A percentile compares a stretch with the other conserved stretches of the same genome.
Evolutionary conservation across 495 filamentous ascomycete genomes (phyloP).

Genomic region (Neurospora sp.): DNA sequence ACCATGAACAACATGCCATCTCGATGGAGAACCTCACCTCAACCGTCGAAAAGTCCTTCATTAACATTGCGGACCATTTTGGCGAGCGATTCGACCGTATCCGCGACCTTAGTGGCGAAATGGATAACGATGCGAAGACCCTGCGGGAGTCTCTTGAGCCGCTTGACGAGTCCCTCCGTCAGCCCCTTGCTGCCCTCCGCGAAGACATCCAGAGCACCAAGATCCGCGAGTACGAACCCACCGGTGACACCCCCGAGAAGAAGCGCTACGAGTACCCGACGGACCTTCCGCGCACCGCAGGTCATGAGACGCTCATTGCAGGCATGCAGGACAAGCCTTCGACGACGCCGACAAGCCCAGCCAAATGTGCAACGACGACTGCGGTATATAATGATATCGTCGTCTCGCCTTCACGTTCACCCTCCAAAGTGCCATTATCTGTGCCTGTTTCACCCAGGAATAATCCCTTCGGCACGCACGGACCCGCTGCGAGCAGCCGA

Average conservation of each 20-base stretch:
- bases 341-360: slow-evolving; percentile 15
- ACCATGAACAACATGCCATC: slow-evolving; percentile 53
- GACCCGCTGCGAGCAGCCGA: background rate
- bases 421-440: background rate
- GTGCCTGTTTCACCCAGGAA: slow-evolving; percentile 1
- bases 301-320: slow-evolving; percentile 57
- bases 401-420: slow-evolving; percentile 15
- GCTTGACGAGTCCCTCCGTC: slow-evolving; percentile 49
- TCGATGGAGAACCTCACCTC: slow-evolving; percentile 51
- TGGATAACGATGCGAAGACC: slow-evolving; percentile 41
- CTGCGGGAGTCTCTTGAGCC: slow-evolving; percentile 48
- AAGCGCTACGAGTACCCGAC: slow-evolving; percentile 65
- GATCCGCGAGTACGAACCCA: slow-evolving; percentile 70
- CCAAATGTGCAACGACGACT: background rate
- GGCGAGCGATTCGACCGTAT: slow-evolving; percentile 51
- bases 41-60: slow-evolving; percentile 61
- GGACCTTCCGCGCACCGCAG: slow-evolving; percentile 62
- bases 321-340: slow-evolving; percentile 35
- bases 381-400: slow-evolving; percentile 28
- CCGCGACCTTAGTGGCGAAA: slow-evolving; percentile 51
- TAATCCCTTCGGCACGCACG: slow-evolving; percentile 7
- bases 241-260: slow-evolving; percentile 79
- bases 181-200: slow-evolving; percentile 61
- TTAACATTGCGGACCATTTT: slow-evolving; percentile 55
- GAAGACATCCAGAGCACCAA: slow-evolving; percentile 47